These are phyloP conservation scores for Fusarium tanahbumbuense DNA, from an alignment of 2,329 filamentous ascomycete species.

Conservation along the genomic window DNA sequence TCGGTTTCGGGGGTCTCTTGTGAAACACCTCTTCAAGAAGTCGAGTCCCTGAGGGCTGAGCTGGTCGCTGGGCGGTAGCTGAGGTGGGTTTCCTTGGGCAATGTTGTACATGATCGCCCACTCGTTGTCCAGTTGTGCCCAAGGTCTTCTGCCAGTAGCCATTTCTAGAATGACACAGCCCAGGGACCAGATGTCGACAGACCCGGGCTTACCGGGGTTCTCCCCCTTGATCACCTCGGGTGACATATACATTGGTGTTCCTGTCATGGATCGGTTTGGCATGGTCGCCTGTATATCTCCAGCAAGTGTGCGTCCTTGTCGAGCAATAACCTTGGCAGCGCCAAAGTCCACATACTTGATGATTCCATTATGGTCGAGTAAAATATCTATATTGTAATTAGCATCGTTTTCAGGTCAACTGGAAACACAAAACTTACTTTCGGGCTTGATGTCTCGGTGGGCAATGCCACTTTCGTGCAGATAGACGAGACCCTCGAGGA, in stretches of 20 bases:
- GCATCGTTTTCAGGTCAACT: neutral
- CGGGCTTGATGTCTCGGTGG: conserved; percentile 97
- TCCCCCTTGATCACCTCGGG: conserved; percentile 97
- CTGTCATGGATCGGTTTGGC: conserved; percentile 92
- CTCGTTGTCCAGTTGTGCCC: conserved; percentile 97
- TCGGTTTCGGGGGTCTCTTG: conserved; percentile 81
- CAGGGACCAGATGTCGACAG: conserved; percentile 95
- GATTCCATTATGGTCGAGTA: conserved; percentile 96
- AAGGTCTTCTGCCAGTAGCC: conserved; percentile 93
- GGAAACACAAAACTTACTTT: conserved; percentile 73
- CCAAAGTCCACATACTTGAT: conserved; percentile 99
- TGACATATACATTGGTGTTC: conserved; percentile 99
- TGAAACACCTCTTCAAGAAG: conserved; percentile 88
- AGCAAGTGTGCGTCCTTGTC: conserved; percentile 88
- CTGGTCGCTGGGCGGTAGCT: conserved; percentile 84
- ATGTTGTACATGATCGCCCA: conserved; percentile 99
- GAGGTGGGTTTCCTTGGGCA: conserved; percentile 92
- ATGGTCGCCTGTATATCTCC: conserved; percentile 67
- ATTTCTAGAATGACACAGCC: conserved; percentile 98
- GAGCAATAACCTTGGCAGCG: conserved; percentile 94
- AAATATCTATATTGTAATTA: conserved; percentile 72
- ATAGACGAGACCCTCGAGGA: conserved; percentile 93
- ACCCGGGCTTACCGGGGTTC: conserved; percentile 80
- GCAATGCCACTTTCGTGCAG: conserved; percentile 92
- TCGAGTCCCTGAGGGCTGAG: conserved; percentile 87